Percentiles rank a stretch among this genome's conserved stretches.
phyloP scores from a whole-genome alignment of 805 yeast genomes.

The Ogataea saltuana region DNA sequence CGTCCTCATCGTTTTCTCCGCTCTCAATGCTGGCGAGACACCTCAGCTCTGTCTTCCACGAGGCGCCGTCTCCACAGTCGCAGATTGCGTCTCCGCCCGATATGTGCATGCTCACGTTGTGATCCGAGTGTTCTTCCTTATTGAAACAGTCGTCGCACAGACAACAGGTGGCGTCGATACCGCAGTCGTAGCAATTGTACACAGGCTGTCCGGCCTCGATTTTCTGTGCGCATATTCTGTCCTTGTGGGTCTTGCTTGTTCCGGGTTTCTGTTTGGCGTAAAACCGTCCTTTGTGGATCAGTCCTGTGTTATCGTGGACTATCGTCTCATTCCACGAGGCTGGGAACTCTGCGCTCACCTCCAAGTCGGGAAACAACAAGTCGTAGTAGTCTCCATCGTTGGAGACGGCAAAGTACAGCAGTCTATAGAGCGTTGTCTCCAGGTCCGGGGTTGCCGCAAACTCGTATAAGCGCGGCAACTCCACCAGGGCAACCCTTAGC shows the following conservation, averaged over 20 bases:
- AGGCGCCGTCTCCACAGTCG: constrained; percentile 72
- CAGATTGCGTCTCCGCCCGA: constrained; percentile 61
- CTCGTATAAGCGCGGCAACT: constrained; percentile 18
- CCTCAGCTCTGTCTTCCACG: constrained; percentile 54
- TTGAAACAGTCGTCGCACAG: constrained; percentile 74
- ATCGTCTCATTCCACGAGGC: constrained; percentile 26
- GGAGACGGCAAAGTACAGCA: constrained; percentile 20
- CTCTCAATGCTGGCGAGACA: constrained; percentile 41
- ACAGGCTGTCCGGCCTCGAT: constrained; percentile 64
- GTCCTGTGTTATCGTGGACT: constrained; percentile 14
- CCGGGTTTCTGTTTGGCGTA: constrained; percentile 21
- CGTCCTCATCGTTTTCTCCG: constrained; percentile 10
- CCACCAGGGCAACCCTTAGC: constrained; percentile 14
- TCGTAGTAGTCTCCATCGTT: constrained; percentile 18
- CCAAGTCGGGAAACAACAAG: constrained; percentile 22
- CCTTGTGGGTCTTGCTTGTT: constrained; percentile 44
- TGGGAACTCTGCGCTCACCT: constrained; percentile 24
- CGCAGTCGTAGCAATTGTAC: constrained; percentile 75
- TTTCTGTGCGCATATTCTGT: constrained; percentile 68
- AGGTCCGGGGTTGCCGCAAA: constrained; percentile 22
- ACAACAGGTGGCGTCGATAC: constrained; percentile 76
- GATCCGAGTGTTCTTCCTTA: constrained; percentile 64
- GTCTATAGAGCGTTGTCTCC: constrained; percentile 19
- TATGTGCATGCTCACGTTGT: constrained; percentile 56
- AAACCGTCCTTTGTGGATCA: constrained; percentile 22